Evolutionary conservation across 139 green algal genomes (phyloP), one percentile per base, ranked within the genome.

Genomic region (Bryopsis sp.): DNA sequence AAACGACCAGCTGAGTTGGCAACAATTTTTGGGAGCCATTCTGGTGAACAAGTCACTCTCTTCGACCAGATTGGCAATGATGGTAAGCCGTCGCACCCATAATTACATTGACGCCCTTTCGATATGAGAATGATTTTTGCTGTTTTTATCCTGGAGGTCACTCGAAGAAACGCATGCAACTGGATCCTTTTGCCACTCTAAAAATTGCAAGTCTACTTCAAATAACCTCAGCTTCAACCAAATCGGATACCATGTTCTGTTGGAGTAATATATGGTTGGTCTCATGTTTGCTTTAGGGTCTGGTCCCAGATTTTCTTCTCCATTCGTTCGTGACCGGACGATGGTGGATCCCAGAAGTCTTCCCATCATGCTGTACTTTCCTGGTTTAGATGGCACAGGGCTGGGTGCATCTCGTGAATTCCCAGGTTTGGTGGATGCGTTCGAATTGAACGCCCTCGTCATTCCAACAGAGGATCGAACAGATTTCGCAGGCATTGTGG

Each of bases 351-450:
- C 22, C 54, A 32, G 8, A 28, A 19, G 8, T 31, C n/a, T 63
- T 8, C 54, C 54, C 11, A 63, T 63, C 26, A 63, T 63, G 54
- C n/a, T 63, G 8, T 63, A 63, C n/a, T 15, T 63, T 8, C 54
- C 76, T 26, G 75, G 72, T 19, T 86, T 95, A 22, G 87, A 93
- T 61, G 88, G 88, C 37, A 89, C 78, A 3, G 87, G 88, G 1
- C 72, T 93, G 61, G 85, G 85, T 1, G 89, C 86, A 1, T 84
- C 80, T 29, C 76, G 77, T 22, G 86, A 96, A 78, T 96, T 95
- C 68, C 81, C 80, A 1, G 34, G 26, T 1, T 80, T 95, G 34
- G 63, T 74, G 2, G 11, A 71, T 1, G 34, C 39, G 0, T 97
- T 96, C 71, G 87, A 95, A 70, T 72, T 97, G 67, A 73, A 79